These are phyloP conservation scores for Penicillium sp. DNA, from an alignment of 2,329 filamentous ascomycete species.

Conservation along the genomic window DNA sequence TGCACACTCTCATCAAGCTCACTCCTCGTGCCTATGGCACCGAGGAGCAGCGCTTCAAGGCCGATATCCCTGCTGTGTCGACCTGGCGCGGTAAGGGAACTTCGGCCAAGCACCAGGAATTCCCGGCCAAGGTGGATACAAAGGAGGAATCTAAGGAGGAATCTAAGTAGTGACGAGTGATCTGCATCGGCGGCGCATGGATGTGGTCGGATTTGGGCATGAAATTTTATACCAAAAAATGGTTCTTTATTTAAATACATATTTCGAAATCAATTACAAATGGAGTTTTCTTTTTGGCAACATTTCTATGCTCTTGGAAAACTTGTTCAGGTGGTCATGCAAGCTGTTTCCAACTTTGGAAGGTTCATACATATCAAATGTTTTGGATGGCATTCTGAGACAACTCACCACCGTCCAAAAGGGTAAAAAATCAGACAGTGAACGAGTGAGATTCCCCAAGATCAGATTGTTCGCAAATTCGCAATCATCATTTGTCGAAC, in stretches of 20 bases:
- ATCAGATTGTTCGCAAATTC: no score
- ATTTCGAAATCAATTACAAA: not conserved
- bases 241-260: constrained; percentile 3
- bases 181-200: constrained; percentile 16
- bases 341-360: no score
- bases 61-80: constrained; percentile 91
- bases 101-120: constrained; percentile 77
- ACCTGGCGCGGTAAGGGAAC: constrained; percentile 95
- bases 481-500: not conserved
- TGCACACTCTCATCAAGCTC: constrained; percentile 95
- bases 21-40: constrained; percentile 94
- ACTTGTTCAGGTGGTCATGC: no score
- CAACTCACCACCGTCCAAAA: no score
- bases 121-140: constrained; percentile 15
- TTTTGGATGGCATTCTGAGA: no score
- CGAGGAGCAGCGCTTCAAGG: constrained; percentile 81
- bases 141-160: constrained; percentile 12
- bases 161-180: not conserved
- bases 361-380: no score
- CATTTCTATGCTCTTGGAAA: not conserved
- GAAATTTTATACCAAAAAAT: constrained; percentile 18
- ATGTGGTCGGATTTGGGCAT: constrained; percentile 14
- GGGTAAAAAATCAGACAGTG: no score
- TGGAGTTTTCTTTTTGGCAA: not conserved
- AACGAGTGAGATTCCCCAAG: no score